Conservation (phyloP, 768 basidiomycete species). For the Polyporus arcularius region DNA sequence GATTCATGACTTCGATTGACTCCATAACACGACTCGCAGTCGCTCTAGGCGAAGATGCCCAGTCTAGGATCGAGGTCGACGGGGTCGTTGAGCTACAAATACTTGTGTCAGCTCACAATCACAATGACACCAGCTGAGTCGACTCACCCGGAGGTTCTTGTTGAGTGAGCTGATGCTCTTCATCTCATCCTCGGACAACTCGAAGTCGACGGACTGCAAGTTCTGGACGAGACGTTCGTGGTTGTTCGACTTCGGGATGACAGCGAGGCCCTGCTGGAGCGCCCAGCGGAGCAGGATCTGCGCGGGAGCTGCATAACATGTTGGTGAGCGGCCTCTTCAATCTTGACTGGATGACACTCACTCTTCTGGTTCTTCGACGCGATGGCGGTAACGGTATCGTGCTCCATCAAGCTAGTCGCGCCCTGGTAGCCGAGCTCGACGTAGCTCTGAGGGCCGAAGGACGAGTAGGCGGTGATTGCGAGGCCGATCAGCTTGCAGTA, state of each 20-base stretch:
- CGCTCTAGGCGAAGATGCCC: constrained; percentile 63
- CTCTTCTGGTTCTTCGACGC: constrained; percentile 57
- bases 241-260: constrained; percentile 51
- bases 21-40: neutral
- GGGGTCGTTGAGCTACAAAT: constrained; percentile 66
- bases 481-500: constrained; percentile 47
- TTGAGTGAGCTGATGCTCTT: constrained; percentile 60
- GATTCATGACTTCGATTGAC: neutral
- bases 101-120: neutral
- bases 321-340: neutral
- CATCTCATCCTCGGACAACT: constrained; percentile 61
- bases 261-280: constrained; percentile 47
- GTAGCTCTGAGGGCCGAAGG: constrained; percentile 56
- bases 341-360: constrained; percentile 26
- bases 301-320: constrained; percentile 22
- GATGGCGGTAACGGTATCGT: constrained; percentile 44
- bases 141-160: constrained; percentile 59
- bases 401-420: constrained; percentile 52
- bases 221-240: constrained; percentile 43
- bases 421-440: constrained; percentile 66
- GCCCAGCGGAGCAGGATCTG: constrained; percentile 54
- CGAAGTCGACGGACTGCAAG: constrained; percentile 46
- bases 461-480: constrained; percentile 57
- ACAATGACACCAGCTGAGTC: neutral
- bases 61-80: constrained; percentile 63